phyloP scores from a whole-genome alignment of 345 rosid species.

The Excoecaria agallocha region DNA sequence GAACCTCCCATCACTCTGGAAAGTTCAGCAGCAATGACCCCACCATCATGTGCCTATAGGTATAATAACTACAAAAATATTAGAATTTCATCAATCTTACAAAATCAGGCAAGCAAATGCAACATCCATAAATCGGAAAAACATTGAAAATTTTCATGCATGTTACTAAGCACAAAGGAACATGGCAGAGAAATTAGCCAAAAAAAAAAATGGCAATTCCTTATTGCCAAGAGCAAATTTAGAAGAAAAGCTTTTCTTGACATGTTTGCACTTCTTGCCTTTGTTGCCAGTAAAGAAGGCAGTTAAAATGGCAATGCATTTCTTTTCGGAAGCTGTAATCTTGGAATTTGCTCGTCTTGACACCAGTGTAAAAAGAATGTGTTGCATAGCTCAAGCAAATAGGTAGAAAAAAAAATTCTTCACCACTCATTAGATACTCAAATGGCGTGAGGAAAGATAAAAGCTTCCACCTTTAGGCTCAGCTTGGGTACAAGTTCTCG shows the following conservation, averaged over 20 bases:
- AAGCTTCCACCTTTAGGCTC: slow-evolving; percentile 67
- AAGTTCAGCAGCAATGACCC: slow-evolving; percentile 90
- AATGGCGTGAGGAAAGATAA: neutral
- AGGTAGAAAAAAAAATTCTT: neutral
- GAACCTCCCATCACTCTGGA: slow-evolving; percentile 94
- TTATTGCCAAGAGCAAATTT: neutral
- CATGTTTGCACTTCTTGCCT: neutral
- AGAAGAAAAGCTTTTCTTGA: neutral
- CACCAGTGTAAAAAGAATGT: no score
- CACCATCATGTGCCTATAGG: slow-evolving; percentile 95
- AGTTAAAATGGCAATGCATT: neutral
- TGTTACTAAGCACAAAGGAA: neutral
- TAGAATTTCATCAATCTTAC: neutral
- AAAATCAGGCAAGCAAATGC: neutral
- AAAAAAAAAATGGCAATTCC: neutral
- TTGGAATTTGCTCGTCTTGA: neutral
- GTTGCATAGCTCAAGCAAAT: neutral
- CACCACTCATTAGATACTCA: neutral
- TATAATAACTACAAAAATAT: slow-evolving; percentile 2
- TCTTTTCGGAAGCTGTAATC: neutral
- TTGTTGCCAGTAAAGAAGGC: neutral
- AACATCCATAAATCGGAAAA: neutral
- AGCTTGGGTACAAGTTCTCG: slow-evolving; percentile 97
- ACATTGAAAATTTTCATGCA: neutral
- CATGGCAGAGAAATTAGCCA: slow-evolving; percentile 1